Conservation (phyloP, 2,329 filamentous ascomycete species). For the Fusarium sp. region DNA sequence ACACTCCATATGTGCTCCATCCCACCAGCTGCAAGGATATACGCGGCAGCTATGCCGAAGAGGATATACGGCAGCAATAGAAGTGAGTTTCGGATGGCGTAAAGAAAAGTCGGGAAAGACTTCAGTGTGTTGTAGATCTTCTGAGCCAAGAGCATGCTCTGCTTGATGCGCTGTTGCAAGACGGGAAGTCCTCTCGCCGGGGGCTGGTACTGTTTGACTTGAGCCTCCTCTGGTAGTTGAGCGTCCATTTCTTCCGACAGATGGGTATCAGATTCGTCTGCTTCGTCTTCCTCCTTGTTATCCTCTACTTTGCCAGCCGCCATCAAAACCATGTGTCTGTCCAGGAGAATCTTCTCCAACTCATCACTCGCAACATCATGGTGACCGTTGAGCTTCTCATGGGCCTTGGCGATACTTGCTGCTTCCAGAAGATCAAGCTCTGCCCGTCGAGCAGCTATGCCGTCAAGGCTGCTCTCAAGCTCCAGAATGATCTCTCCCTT, state of each 20-base stretch:
- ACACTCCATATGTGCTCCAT: not conserved
- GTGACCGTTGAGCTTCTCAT: not conserved
- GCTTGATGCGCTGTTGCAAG: not conserved
- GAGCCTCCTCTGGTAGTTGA: not conserved
- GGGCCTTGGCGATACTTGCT: not conserved
- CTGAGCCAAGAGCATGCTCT: not conserved
- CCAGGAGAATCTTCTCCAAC: not conserved
- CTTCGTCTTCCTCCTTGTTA: not conserved
- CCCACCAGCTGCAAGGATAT: not conserved
- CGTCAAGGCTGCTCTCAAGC: not conserved
- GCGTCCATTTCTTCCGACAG: not conserved
- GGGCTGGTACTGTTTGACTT: not conserved
- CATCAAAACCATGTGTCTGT: not conserved
- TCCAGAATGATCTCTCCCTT: not conserved
- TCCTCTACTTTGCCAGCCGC: not conserved
- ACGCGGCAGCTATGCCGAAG: not conserved
- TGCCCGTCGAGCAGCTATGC: not conserved
- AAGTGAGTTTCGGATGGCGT: not conserved
- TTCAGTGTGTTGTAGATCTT: not conserved
- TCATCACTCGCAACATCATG: not conserved
- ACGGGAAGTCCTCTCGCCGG: not conserved
- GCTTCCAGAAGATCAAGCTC: not conserved
- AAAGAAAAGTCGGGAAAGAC: not conserved
- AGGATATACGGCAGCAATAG: not conserved
- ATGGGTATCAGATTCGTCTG: not conserved